Evolutionary conservation across 1,139 yeast genomes (phyloP), one percentile per base, ranked within the genome.

Genomic region (Suhomyces bolitotheri): DNA sequence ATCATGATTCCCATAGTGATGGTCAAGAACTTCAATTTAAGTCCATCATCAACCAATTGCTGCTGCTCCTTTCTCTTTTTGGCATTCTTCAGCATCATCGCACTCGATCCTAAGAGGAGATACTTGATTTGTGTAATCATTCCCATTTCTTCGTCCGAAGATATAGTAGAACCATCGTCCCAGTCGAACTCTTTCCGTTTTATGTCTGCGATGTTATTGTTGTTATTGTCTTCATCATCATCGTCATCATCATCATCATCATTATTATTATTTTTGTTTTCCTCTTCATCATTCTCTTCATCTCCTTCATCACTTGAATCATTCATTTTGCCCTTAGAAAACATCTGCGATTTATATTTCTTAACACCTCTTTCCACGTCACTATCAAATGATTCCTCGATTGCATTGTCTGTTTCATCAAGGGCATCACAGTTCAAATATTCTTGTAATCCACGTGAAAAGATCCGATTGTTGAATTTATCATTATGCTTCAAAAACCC

Each of bases 1-100:
- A 71, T 65, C 43, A 66, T 55, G 6, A 71, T 70, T 19, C 75
- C 76, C 31, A 71, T 52, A 6, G 73, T 72, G 31, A 71, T 63
- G 25, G 73, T 63, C 31, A 71, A 54, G 41, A 71, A 71, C 50
- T 69, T 71, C 46, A 66, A 64, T 51, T 64, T 68, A 43, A 71
- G 56, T 17, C 60, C 56, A 46, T 71, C 76, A 40, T 70, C 76
- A 21, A 64, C 69, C 27, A 64, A 51, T 27, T 53, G 44, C 42
- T 44, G 59, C 50, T 47, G 50, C 26, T 46, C 45, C 27, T 37
- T 49, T 40, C 45, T 50, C 33, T 36, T 47, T 23, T 36, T 38
- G 25, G 37, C 26, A 22, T 43, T 48, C 41, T 48, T 52, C 36
- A 34, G 41, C 38, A 43, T 47, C 24, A 49, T 42, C 20, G 47